These are phyloP conservation scores for Lentinula detonsa DNA, from an alignment of 768 basidiomycete genomes.

Conservation along the genomic window DNA sequence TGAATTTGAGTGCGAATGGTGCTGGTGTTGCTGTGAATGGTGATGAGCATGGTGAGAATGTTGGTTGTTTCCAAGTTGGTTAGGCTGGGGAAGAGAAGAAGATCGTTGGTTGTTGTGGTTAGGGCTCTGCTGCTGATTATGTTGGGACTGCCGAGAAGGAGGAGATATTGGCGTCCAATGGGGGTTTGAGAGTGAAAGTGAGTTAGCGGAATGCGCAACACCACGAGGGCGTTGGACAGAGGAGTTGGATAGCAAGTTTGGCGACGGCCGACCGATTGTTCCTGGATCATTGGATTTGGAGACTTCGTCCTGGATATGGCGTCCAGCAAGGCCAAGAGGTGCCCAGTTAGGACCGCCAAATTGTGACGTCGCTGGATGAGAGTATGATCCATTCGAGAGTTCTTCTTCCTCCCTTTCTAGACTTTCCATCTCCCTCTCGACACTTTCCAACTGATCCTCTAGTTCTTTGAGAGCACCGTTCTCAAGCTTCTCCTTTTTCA, in stretches of 20 bases:
- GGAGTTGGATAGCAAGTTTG: neutral
- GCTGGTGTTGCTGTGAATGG: neutral
- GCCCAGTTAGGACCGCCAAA: neutral
- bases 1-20: constrained; percentile 6
- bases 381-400: neutral
- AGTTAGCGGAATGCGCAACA: neutral
- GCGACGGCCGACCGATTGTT: neutral
- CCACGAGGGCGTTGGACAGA: neutral
- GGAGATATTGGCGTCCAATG: constrained; percentile 3
- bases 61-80: neutral
- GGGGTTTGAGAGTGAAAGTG: neutral
- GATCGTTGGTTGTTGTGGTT: constrained; percentile 4
- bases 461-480: constrained; percentile 52
- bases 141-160: neutral
- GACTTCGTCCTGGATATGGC: neutral
- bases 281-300: neutral
- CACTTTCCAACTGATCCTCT: constrained; percentile 56
- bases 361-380: neutral
- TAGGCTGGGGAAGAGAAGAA: neutral
- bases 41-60: neutral
- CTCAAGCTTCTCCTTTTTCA: constrained; percentile 66
- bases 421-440: constrained; percentile 56
- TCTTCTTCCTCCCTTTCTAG: constrained; percentile 25
- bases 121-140: neutral
- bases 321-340: neutral